These are phyloP conservation scores for Ampelocalamus luodianensis DNA, from an alignment of 176 grass and related monocot species.

Conservation along the genomic window DNA sequence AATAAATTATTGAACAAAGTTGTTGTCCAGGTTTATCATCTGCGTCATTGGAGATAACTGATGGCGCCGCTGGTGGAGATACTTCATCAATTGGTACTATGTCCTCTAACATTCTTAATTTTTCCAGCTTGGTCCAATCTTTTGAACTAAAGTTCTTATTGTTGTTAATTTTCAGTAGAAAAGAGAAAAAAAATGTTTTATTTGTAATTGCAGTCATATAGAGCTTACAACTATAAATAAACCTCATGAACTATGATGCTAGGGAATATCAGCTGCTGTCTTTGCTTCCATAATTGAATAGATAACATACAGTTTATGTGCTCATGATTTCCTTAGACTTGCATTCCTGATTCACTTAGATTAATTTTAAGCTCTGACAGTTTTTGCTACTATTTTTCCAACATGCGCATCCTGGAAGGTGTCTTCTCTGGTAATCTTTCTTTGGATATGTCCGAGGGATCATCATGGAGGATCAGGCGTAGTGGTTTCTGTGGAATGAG, in stretches of 20 bases:
- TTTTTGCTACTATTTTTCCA: not conserved
- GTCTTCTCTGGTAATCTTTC: slow-evolving; percentile 93
- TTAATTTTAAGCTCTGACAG: slow-evolving; percentile 23
- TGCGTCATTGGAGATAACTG: slow-evolving; percentile 82
- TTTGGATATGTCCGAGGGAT: slow-evolving; percentile 68
- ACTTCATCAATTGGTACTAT: slow-evolving; percentile 73
- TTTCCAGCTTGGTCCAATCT: not conserved
- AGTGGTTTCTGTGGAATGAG: slow-evolving; percentile 98
- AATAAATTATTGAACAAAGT: slow-evolving; percentile 34
- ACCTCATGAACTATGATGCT: not conserved
- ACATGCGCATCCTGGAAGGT: slow-evolving; percentile 51
- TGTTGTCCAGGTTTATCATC: slow-evolving; percentile 81
- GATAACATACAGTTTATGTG: not conserved
- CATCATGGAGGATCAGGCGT: slow-evolving; percentile 79
- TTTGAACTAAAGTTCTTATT: slow-evolving; percentile 16
- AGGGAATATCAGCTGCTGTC: not conserved
- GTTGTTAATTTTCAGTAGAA: slow-evolving; percentile 5
- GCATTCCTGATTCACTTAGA: not conserved
- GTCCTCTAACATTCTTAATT: slow-evolving; percentile 14
- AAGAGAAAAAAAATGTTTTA: slow-evolving; percentile 33
- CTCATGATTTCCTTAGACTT: slow-evolving; percentile 24
- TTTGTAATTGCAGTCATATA: slow-evolving; percentile 18
- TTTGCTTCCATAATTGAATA: slow-evolving; percentile 25
- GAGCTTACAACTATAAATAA: not conserved
- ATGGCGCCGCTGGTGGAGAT: slow-evolving; percentile 46